These are phyloP conservation scores for Cucumis cinereus DNA, from an alignment of 306 rosid species.

Conservation along the genomic window DNA sequence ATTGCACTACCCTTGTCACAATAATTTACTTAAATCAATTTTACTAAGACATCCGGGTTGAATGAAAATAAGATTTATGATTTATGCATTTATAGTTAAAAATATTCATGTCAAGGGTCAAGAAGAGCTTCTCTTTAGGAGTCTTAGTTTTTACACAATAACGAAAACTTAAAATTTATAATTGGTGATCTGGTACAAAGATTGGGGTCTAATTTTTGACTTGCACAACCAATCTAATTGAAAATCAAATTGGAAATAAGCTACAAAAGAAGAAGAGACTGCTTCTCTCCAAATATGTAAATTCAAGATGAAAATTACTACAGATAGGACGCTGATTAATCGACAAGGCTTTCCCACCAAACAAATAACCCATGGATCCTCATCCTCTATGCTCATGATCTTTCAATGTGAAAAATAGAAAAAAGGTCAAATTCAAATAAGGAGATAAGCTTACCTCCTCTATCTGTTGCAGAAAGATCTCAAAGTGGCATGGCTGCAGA, in stretches of 20 bases:
- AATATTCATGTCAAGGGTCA: not conserved
- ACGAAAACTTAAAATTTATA: conserved; percentile 20
- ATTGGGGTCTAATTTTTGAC: conserved; percentile 16
- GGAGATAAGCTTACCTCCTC: conserved; percentile 25
- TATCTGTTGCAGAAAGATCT: conserved; percentile 24
- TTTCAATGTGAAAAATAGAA: conserved; percentile 41
- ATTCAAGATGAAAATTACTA: conserved; percentile 36
- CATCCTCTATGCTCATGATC: conserved; percentile 28
- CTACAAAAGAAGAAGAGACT: conserved; percentile 25
- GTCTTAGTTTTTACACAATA: not conserved
- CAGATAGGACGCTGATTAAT: conserved; percentile 37
- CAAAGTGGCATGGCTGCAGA: conserved; percentile 13
- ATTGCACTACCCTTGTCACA: not conserved
- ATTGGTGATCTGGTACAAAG: conserved; percentile 41
- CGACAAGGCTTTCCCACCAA: conserved; percentile 39
- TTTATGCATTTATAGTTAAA: not conserved
- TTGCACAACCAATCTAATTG: not conserved
- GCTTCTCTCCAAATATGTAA: conserved; percentile 39
- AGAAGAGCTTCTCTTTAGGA: not conserved
- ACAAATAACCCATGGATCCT: conserved; percentile 34
- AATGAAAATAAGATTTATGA: not conserved
- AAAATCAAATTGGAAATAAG: conserved; percentile 34
- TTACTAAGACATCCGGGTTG: not conserved
- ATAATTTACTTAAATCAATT: not conserved
- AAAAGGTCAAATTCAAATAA: conserved; percentile 23